Evolutionary conservation across 257 asterid genomes (phyloP).

Genomic region (Solanum sparsipilum): DNA sequence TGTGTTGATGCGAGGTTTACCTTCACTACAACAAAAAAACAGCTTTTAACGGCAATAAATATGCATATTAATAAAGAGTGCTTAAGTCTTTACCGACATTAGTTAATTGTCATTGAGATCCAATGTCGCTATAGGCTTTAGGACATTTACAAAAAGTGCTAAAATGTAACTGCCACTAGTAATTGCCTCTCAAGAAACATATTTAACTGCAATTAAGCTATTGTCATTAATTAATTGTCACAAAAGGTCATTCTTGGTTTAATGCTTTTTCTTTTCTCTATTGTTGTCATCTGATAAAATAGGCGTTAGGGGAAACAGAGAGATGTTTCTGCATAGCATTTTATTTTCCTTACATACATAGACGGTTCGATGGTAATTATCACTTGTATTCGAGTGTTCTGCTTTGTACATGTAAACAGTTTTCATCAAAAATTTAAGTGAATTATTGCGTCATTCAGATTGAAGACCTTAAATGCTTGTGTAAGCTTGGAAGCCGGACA

Average conservation of each 20-base stretch:
- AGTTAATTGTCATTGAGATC: no score
- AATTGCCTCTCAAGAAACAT: no score
- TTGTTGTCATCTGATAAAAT: neutral
- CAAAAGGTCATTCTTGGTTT: no score
- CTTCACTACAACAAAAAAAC: no score
- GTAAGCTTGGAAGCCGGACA: conserved; percentile 36
- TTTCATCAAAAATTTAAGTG: neutral
- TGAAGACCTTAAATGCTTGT: conserved; percentile 29
- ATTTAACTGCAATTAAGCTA: no score
- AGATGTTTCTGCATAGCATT: neutral
- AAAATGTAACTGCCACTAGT: no score
- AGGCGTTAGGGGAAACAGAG: neutral
- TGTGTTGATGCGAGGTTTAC: neutral
- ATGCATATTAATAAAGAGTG: no score
- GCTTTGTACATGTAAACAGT: neutral
- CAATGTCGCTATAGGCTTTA: no score
- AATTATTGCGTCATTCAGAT: conserved; percentile 12
- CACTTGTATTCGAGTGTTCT: neutral
- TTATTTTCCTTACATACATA: neutral
- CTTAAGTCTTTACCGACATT: no score
- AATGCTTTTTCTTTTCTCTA: neutral
- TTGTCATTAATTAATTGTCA: no score
- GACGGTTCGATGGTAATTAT: neutral
- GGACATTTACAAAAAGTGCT: no score
- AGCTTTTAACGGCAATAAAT: no score